Base-by-base conservation (phyloP, 1,284 basidiomycete species). In the Moesziomyces sp. region DNA sequence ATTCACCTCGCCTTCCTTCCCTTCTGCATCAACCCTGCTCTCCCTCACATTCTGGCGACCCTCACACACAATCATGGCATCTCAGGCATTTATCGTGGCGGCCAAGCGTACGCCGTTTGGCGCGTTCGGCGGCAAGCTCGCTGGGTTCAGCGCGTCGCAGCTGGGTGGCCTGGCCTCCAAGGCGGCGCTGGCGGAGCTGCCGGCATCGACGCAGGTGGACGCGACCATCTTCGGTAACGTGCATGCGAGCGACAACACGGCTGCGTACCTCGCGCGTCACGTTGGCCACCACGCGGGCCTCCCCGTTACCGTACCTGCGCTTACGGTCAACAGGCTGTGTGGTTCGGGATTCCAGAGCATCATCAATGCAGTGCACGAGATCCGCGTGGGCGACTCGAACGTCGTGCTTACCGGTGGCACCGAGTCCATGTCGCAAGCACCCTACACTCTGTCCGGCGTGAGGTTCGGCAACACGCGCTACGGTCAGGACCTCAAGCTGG, bases 391-490 rank as follows among this genome's bases (percentile, higher is more conserved):
- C 56, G 91, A 96, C 83, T 90, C 91, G 78, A 89, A 88, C 61
- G 90, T 97, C 52, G 91, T 97, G 68, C 91, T 91, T 44, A 95
- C 94, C 52, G 97, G 96, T 78, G 96, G 96, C 64, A 94, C 94
- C 89, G 96, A 99, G 87, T 93, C 91, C 86, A 99, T 99, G 96
- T 94, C 92, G 82, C 92, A 96, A 77, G 92, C 94, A 7, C 77
- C 95, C 90, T 88, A 84, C 59, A 77, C 74, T 1, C 66, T 81
- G 9, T 85, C 24, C 73, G 87, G 84, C 83, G 82, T 83, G 79
- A 80, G 77, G 19, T 83, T 82, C 73, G 85, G 70, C 14, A 74
- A 72, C 58, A 75, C 73, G 3, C 74, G 72, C 16, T 88, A 87
- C 74, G 88, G 88, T 14, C 80, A 87, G 21, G 87, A 88, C 77